Evolutionary conservation across 345 rosid genomes (phyloP).

Genomic region (Firmiana major): DNA sequence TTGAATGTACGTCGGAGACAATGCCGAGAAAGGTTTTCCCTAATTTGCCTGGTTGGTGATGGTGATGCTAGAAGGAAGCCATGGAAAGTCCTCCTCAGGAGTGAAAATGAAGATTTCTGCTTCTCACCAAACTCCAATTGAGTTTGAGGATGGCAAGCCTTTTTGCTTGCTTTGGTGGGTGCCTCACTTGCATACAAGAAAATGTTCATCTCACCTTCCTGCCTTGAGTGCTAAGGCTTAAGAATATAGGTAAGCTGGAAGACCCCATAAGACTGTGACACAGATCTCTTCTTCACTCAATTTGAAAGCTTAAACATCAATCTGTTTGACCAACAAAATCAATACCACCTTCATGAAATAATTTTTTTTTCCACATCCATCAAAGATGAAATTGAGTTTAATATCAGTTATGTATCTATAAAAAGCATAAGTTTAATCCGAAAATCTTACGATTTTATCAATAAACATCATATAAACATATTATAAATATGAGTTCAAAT

Average conservation of each 20-base stretch:
- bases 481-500: too few relatives aligned
- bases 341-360: not conserved
- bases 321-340: not conserved
- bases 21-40: not conserved
- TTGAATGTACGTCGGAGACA: not conserved
- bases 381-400: too few relatives aligned
- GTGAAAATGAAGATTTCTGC: slow-evolving; percentile 33
- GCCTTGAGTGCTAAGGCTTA: slow-evolving; percentile 34
- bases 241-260: not conserved
- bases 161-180: slow-evolving; percentile 49
- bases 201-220: slow-evolving; percentile 47
- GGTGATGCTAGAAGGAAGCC: slow-evolving; percentile 22
- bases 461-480: too few relatives aligned
- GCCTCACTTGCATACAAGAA: slow-evolving; percentile 13
- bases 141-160: slow-evolving; percentile 26
- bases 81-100: slow-evolving; percentile 14
- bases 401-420: too few relatives aligned
- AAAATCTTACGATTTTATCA: too few relatives aligned
- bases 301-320: slow-evolving; percentile 1
- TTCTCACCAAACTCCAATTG: slow-evolving; percentile 30
- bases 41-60: slow-evolving; percentile 23
- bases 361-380: too few relatives aligned
- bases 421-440: too few relatives aligned
- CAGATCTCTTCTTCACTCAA: too few relatives aligned
- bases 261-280: slow-evolving; percentile 7